Base-by-base conservation (phyloP, 768 basidiomycete genomes). In the Grammothele lineata region DNA sequence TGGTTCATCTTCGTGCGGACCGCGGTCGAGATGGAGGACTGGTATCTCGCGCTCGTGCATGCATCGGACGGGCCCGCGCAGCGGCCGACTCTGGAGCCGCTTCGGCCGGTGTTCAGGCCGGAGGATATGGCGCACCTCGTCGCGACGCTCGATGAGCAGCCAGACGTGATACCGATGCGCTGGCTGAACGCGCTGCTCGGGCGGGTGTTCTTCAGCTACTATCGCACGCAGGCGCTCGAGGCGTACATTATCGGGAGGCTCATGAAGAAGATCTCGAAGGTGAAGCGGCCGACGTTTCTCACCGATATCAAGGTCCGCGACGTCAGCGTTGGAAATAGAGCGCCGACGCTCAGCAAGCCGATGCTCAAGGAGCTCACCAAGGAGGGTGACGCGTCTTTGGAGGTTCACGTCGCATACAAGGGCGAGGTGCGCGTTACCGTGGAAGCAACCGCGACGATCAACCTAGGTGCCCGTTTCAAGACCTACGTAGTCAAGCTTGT, bases 351-450 rank as follows among this genome's bases (percentile, higher is more conserved):
- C 53, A 91, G 87, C 74, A 95, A 94, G 55, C 96, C 96, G 3
- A 97, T 98, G 95, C 74, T 99, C 45, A 98, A 98, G 69, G 92
- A 97, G 58, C 81, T 97, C 45, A 95, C 92, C 1, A 83, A 85
- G 55, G 92, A 96, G 47, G 96, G 96, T 15, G 90, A 95, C 54
- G 92, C 92, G 0, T 77, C 90, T 4, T 71, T 98, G 60, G 95
- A 97, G 60, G 79, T 94, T 5, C 85, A 87, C 52, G 66, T 95
- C 21, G 74, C 73, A 11, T 94, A 88, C 72, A 85, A 87, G 62
- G 92, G 93, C 38, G 91, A 92, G 60, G 70, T 97, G 21, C 78
- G 92, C 14, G 86, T 96, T 47, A 96, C 90, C 5, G 78, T 96
- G 22, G 87, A 91, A 61, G 90, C 94, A 1, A 88, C 86, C 0